phyloP scores from a whole-genome alignment of 768 basidiomycete genomes.

The Ramaria sp. region DNA sequence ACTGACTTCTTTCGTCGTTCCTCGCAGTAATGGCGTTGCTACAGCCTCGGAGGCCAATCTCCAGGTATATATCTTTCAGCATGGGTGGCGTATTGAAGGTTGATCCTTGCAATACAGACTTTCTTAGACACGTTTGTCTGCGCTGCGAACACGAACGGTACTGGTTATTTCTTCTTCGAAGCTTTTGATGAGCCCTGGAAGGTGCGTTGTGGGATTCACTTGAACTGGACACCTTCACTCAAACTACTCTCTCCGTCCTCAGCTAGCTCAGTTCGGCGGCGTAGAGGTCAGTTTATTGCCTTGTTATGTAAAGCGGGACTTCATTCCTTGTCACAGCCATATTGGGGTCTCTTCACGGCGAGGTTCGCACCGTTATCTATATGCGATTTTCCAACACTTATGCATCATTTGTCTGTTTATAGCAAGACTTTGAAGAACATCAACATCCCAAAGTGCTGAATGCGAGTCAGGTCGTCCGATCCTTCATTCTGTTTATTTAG shows the following conservation, averaged over 20 bases:
- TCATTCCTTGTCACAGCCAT: slow-evolving; percentile 22
- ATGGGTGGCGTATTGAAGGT: neutral
- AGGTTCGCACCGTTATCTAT: slow-evolving; percentile 28
- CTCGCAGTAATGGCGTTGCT: slow-evolving; percentile 47
- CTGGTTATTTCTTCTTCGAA: slow-evolving; percentile 86
- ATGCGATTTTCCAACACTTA: neutral
- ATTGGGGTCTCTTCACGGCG: slow-evolving; percentile 57
- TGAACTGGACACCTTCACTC: neutral
- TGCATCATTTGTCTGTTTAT: neutral
- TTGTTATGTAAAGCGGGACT: neutral
- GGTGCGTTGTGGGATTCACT: slow-evolving; percentile 24
- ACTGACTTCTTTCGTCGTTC: neutral
- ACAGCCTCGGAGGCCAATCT: slow-evolving; percentile 48
- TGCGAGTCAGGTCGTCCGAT: neutral
- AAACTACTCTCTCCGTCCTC: slow-evolving; percentile 6
- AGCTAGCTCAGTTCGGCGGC: slow-evolving; percentile 62
- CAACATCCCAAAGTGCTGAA: slow-evolving; percentile 48
- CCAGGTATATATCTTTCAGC: slow-evolving; percentile 27
- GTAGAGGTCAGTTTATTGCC: slow-evolving; percentile 41
- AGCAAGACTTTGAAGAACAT: slow-evolving; percentile 67
- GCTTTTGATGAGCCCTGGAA: slow-evolving; percentile 80
- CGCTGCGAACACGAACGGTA: slow-evolving; percentile 69
- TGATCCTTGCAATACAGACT: slow-evolving; percentile 27
- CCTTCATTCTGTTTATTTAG: no score
- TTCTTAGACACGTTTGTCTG: slow-evolving; percentile 88